phyloP scores from a whole-genome alignment of 441 rosid genomes.

The Mallotus japonicus region DNA sequence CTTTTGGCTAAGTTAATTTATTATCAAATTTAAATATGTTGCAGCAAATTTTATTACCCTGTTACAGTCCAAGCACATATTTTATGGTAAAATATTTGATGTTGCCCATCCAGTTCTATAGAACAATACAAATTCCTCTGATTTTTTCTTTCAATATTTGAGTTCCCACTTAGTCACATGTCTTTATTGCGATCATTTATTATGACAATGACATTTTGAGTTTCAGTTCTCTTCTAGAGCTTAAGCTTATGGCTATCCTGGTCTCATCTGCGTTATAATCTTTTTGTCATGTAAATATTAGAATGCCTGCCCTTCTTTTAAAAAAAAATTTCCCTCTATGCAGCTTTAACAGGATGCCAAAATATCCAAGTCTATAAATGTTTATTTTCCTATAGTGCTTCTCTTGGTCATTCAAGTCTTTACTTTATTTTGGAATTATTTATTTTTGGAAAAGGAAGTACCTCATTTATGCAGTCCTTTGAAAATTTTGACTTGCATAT shows the following conservation, averaged over 20 bases:
- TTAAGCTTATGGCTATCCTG: neutral
- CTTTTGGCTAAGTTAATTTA: neutral
- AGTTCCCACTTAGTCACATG: neutral
- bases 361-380: neutral
- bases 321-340: neutral
- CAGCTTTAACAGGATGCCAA: neutral
- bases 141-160: neutral
- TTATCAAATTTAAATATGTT: neutral
- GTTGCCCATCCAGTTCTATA: neutral
- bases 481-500: neutral
- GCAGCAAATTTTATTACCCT: neutral
- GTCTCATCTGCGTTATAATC: neutral
- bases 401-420: neutral
- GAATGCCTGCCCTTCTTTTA: neutral
- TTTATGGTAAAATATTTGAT: neutral
- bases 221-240: neutral
- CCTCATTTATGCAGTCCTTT: slow-evolving; percentile 1
- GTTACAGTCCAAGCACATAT: neutral
- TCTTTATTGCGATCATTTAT: neutral
- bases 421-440: neutral
- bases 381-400: neutral
- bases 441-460: neutral
- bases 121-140: neutral
- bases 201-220: neutral
- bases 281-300: neutral